phyloP scores from a whole-genome alignment of 2,329 filamentous ascomycete species.

The Phialophora expanda region DNA sequence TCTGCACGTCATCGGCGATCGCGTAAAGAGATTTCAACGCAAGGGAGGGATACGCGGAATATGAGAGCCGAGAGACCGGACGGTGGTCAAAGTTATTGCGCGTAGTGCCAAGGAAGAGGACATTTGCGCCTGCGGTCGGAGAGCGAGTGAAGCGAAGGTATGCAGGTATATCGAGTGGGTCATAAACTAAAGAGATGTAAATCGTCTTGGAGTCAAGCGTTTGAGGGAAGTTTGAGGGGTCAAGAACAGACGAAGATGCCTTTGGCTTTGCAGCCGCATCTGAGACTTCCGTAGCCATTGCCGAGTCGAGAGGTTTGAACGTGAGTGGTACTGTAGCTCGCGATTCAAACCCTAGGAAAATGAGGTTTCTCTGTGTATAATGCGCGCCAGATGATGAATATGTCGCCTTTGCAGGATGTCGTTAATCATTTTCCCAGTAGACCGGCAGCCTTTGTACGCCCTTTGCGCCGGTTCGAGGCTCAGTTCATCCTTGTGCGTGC shows the following conservation, averaged over 20 bases:
- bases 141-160: slow-evolving; percentile 48
- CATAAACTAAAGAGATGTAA: slow-evolving; percentile 51
- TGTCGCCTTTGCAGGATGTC: neutral
- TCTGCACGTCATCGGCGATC: slow-evolving; percentile 54
- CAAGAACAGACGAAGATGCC: slow-evolving; percentile 41
- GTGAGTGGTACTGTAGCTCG: neutral
- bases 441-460: neutral
- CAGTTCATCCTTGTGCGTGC: neutral
- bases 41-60: slow-evolving; percentile 51
- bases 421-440: neutral
- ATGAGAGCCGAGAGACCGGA: slow-evolving; percentile 52
- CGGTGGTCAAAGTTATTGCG: slow-evolving; percentile 51
- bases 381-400: neutral
- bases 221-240: slow-evolving; percentile 51
- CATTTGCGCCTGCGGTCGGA: slow-evolving; percentile 51
- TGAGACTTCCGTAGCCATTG: slow-evolving; percentile 21
- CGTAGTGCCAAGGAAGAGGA: slow-evolving; percentile 55
- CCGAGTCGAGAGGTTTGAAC: neutral
- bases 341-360: neutral
- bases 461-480: neutral
- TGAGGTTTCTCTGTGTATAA: neutral
- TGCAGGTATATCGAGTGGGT: slow-evolving; percentile 45
- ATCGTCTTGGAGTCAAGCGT: slow-evolving; percentile 46
- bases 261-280: slow-evolving; percentile 1
- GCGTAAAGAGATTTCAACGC: slow-evolving; percentile 48